Percentiles rank a stretch among this genome's conserved stretches.
phyloP scores from a whole-genome alignment of 768 basidiomycete species.

The Podaxis sp. region DNA sequence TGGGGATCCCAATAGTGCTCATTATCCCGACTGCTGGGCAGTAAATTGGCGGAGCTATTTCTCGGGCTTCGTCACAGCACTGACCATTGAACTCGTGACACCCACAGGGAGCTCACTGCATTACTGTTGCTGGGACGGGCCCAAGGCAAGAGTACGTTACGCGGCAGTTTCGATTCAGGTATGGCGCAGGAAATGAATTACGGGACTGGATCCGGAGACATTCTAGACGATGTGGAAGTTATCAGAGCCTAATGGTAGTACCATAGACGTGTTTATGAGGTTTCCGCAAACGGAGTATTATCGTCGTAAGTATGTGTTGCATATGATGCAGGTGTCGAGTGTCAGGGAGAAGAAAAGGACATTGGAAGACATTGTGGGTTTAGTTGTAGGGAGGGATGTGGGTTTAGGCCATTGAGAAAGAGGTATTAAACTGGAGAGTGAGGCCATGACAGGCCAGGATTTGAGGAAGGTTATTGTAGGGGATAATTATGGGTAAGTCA shows the following conservation, averaged over 20 bases:
- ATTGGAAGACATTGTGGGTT: neutral
- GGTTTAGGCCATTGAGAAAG: conserved; percentile 40
- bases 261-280: conserved; percentile 51
- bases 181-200: neutral
- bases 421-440: conserved; percentile 51
- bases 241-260: conserved; percentile 42
- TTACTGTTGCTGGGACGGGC: conserved; percentile 47
- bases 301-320: conserved; percentile 23
- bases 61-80: neutral
- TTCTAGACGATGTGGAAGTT: conserved; percentile 62
- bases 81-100: neutral
- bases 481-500: conserved; percentile 62
- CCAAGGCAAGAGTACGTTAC: conserved; percentile 37
- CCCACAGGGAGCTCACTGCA: conserved; percentile 65
- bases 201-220: conserved; percentile 57
- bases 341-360: conserved; percentile 16
- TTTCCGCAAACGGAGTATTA: conserved; percentile 47
- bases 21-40: conserved; percentile 70
- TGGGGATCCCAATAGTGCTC: conserved; percentile 35
- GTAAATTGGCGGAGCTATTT: conserved; percentile 29
- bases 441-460: conserved; percentile 18
- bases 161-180: neutral
- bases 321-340: conserved; percentile 41
- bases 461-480: conserved; percentile 41
- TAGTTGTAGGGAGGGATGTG: conserved; percentile 17